Percentiles rank a stretch among this genome's conserved stretches.
phyloP scores from a whole-genome alignment of 768 basidiomycete genomes.

The Trametes maxima region DNA sequence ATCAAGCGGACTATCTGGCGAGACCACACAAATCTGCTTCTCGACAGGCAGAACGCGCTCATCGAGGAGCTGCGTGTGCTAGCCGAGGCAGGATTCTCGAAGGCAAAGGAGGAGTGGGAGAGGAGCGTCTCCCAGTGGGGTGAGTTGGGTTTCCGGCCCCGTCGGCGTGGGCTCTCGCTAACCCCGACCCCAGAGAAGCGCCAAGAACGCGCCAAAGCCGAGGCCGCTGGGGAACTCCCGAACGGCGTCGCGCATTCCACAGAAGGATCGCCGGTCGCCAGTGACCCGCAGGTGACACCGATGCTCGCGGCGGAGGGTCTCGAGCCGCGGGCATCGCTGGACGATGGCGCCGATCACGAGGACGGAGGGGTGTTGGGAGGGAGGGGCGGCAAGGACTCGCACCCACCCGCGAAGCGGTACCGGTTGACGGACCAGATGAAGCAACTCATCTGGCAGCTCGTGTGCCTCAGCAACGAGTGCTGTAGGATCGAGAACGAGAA shows the following conservation, averaged over 20 bases:
- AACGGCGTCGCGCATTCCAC: constrained; percentile 36
- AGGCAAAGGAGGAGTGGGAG: constrained; percentile 79
- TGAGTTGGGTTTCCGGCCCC: constrained; percentile 32
- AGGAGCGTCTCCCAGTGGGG: constrained; percentile 70
- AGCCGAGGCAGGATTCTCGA: constrained; percentile 65
- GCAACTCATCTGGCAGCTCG: constrained; percentile 75
- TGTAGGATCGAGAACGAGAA: constrained; percentile 71
- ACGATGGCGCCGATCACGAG: constrained; percentile 32
- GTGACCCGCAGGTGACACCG: constrained; percentile 26
- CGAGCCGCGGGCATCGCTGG: constrained; percentile 17
- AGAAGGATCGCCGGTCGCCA: constrained; percentile 37
- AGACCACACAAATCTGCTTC: constrained; percentile 69
- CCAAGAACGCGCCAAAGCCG: constrained; percentile 38
- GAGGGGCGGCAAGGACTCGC: constrained; percentile 39
- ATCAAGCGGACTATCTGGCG: constrained; percentile 86
- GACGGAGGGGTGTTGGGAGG: constrained; percentile 34
- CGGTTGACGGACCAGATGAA: constrained; percentile 82
- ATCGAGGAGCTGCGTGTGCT: constrained; percentile 62
- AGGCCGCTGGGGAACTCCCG: constrained; percentile 34
- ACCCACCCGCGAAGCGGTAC: constrained; percentile 78
- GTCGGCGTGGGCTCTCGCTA: neutral
- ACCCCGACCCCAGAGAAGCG: constrained; percentile 46
- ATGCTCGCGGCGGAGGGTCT: constrained; percentile 10
- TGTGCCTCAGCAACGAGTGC: constrained; percentile 80
- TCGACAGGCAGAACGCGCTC: constrained; percentile 67